These are phyloP conservation scores for Fusarium sp. DNA, from an alignment of 2,329 filamentous ascomycete species.

Conservation along the genomic window DNA sequence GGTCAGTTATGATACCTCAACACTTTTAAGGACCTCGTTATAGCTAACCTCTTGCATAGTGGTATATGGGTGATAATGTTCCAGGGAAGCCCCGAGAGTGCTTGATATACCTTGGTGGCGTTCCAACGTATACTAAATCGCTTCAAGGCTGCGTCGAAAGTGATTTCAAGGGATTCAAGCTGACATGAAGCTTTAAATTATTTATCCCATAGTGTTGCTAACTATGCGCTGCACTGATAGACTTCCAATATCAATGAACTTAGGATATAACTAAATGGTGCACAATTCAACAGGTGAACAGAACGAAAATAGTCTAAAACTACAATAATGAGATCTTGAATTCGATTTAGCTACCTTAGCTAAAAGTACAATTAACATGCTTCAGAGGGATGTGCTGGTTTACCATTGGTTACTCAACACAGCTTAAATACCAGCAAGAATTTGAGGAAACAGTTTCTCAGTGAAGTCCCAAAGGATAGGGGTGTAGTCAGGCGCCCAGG, in stretches of 20 bases:
- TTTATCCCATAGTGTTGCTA: too few relatives aligned
- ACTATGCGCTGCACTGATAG: too few relatives aligned
- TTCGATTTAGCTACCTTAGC: too few relatives aligned
- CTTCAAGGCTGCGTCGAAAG: not conserved
- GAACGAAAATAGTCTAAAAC: not conserved
- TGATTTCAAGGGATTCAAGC: not conserved
- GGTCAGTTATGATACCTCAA: not conserved
- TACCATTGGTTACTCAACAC: not conserved
- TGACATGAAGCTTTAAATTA: not conserved
- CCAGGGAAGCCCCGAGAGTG: not conserved
- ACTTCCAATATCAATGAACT: too few relatives aligned
- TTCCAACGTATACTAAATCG: not conserved
- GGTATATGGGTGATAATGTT: constrained; percentile 2
- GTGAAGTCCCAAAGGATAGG: constrained; percentile 46
- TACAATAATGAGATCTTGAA: too few relatives aligned
- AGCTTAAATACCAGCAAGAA: constrained; percentile 2
- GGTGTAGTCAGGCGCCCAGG: constrained; percentile 44
- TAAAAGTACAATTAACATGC: not conserved
- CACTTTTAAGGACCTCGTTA: too few relatives aligned
- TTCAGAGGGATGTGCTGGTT: not conserved
- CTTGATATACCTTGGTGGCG: not conserved
- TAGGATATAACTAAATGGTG: too few relatives aligned
- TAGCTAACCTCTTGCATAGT: not conserved
- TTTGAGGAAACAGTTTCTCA: constrained; percentile 29
- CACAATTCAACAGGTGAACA: not conserved